Percentiles rank a stretch among this genome's conserved stretches.
These are phyloP conservation scores for Daldinia bambusicola DNA, from an alignment of 495 filamentous ascomycete species.

Conservation along the genomic window DNA sequence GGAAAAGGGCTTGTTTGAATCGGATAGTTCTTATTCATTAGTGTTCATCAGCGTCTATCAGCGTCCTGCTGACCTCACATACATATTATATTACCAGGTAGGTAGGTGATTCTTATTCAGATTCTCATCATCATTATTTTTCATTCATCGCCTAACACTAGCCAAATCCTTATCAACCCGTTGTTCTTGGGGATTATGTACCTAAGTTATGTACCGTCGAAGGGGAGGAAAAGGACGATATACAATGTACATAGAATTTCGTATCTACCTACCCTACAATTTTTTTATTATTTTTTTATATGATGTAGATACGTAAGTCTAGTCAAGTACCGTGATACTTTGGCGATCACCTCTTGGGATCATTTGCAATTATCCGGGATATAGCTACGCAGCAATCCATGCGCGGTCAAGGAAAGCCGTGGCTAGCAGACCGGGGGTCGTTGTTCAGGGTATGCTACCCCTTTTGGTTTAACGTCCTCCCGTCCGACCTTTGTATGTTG, in stretches of 20 bases:
- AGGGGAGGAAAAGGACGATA: background rate
- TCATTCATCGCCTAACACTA: conserved; percentile 32
- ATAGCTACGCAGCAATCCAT: conserved; percentile 33
- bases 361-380: conserved; percentile 33
- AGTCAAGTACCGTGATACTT: conserved; percentile 32
- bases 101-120: conserved; percentile 38
- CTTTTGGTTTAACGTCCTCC: conserved; percentile 36
- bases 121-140: conserved; percentile 41
- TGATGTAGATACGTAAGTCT: conserved; percentile 6
- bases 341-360: background rate
- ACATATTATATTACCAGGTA: conserved; percentile 21
- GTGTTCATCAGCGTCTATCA: conserved; percentile 16
- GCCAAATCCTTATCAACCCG: conserved; percentile 17
- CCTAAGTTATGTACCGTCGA: conserved; percentile 3
- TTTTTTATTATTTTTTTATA: too few relatives aligned
- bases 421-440: conserved; percentile 8
- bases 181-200: conserved; percentile 6
- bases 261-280: too few relatives aligned
- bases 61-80: conserved; percentile 37
- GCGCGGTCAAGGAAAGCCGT: conserved; percentile 14
- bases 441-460: conserved; percentile 34
- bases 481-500: background rate
- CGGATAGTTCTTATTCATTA: conserved; percentile 8
- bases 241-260: conserved; percentile 2
- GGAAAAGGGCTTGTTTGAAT: conserved; percentile 19